These are phyloP conservation scores for Candida coleopterorum DNA, from an alignment of 805 yeast genomes.

Conservation along the genomic window DNA sequence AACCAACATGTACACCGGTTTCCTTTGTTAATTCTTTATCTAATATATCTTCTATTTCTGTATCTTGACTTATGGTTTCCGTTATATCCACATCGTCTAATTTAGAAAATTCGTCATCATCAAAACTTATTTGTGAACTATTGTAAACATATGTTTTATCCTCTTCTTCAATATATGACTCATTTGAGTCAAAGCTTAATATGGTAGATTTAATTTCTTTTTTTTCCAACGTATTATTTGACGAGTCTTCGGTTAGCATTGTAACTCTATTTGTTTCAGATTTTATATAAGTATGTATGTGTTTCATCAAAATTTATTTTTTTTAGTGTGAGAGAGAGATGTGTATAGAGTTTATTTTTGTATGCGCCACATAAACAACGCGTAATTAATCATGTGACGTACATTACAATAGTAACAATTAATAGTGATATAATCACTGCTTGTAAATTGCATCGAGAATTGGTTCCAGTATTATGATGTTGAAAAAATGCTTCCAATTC, in stretches of 20 bases:
- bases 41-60: background rate
- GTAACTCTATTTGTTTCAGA: no score
- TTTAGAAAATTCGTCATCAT: constrained; percentile 14
- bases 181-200: constrained; percentile 17
- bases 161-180: constrained; percentile 33
- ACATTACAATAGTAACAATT: background rate
- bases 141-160: constrained; percentile 31
- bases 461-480: background rate
- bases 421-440: background rate
- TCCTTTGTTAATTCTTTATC: background rate
- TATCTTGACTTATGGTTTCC: constrained; percentile 7
- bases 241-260: no score
- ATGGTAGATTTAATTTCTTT: constrained; percentile 8
- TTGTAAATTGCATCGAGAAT: background rate
- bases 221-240: no score
- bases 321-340: no score
- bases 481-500: background rate
- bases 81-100: constrained; percentile 11
- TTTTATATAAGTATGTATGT: no score
- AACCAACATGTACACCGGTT: background rate
- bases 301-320: background rate
- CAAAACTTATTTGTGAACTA: constrained; percentile 17
- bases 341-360: no score
- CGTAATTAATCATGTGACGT: background rate
- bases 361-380: no score